Evolutionary conservation across 371 early-diverging fungal genomes (phyloP).

Genomic region (Mucor racemosus): DNA sequence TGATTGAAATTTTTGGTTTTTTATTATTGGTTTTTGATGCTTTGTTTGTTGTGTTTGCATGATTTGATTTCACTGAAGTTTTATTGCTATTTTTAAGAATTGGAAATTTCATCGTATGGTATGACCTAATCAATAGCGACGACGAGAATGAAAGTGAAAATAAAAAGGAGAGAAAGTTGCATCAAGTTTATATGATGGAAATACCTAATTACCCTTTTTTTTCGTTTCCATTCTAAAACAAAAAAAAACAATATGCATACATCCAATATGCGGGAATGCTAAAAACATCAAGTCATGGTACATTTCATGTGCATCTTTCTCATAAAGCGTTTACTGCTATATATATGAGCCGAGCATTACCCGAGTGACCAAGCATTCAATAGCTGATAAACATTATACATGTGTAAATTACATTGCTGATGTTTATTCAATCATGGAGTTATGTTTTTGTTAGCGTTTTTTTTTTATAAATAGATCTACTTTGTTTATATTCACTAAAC

Average conservation of each 20-base stretch:
- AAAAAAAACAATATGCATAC: no score
- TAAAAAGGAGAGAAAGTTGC: not conserved
- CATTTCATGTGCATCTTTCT: not conserved
- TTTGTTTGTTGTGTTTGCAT: not conserved
- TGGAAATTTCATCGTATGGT: not conserved
- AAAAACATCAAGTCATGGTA: not conserved
- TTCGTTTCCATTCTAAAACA: not conserved
- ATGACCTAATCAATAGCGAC: not conserved
- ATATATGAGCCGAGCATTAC: no score
- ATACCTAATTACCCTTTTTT: not conserved
- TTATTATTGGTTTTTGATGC: not conserved
- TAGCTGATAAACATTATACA: no score
- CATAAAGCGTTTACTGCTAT: no score
- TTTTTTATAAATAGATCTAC: no score
- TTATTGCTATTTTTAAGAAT: not conserved
- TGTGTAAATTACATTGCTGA: no score
- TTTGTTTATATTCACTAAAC: no score
- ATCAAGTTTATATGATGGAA: not conserved
- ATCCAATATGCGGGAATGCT: not conserved
- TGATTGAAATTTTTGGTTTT: slow-evolving; percentile 34
- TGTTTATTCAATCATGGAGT: no score
- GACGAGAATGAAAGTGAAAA: not conserved
- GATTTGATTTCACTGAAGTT: not conserved
- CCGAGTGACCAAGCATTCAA: no score
- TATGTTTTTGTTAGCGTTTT: no score